Base-by-base conservation (phyloP, 352 stramenopile genomes). In the Pythium biforme region DNA sequence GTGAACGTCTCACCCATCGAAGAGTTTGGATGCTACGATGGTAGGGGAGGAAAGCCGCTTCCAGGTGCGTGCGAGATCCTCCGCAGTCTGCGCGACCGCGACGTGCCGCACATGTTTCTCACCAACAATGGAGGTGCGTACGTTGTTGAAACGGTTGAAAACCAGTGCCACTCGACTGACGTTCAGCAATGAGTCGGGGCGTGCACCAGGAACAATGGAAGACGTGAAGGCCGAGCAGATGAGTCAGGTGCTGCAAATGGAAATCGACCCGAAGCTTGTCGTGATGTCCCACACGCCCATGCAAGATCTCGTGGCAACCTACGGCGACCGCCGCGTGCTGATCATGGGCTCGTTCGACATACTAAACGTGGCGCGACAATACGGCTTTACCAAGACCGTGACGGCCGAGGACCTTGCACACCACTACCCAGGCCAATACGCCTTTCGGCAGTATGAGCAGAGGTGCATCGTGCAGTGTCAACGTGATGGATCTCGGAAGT, bases 261-360 rank as follows among this genome's bases (percentile, higher is more conserved):
- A 69, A 17, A 86, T 96, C 23, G 69, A 90, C 20, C 71, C 75
- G 1, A 64, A 79, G 56, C 82, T 94, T 48, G 79, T 95, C 76
- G 75, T 94, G 31, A 73, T 95, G 33, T 94, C 87, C 37, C 89
- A 97, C 61, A 96, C 86, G 45, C 89, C 89, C 12, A 96, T 97
- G 87, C 79, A 79, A 1, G 75, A 86, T 56, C 74, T 96, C 26
- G 74, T 73, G 14, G 68, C 74, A 11, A 68, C 62, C 2, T 96
- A 86, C 48, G 73, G 66, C 57, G 79, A 93, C 57, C 78, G 79
- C 39, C 75, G 82, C n/a, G 86, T 97, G 52, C 75, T 97, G 33
- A 81, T 96, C 49, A 74, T 97, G 69, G 89, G 89, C 29, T 93
- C 81, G 11, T 60, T 87, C 33, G 73, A 95, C 54, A 82, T 94